Base-by-base conservation (phyloP, 768 basidiomycete species). In the Russula lepida region DNA sequence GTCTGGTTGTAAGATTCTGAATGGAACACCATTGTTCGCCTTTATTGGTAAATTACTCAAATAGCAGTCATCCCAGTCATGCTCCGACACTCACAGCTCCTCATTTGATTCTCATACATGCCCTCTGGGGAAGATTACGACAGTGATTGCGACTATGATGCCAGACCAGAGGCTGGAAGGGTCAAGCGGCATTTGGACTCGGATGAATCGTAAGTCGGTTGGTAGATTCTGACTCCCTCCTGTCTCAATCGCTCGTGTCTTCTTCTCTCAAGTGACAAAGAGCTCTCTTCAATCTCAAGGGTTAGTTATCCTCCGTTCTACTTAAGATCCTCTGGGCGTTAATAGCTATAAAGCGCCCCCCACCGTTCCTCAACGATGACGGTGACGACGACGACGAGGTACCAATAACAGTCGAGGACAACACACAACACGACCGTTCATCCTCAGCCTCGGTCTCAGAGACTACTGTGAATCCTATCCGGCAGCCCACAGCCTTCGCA, bases 101-200 rank as follows among this genome's bases (percentile, higher is more conserved):
- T n/a, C 32, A 56, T 50, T 12, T 9, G 39, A 17, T 56, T 43
- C n/a, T 32, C 21, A 27, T 13, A n/a, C 21, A 61, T 61, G 60
- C 48, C 54, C 23, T 56, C 60, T 47, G 52, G 30, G 21, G 58
- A 58, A 15, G 43, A 60, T 41, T 52, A 51, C 48, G 56, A 54
- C 9, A 65, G 64, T 37, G 64, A 65, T 44, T 63, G 64, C 37
- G 64, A 65, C 49, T 63, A 65, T 44, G 64, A 63, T 52, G 12
- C 57, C 21, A 58, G 41, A 46, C 64, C 64, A 0, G 64, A 65
- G 44, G 53, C 49, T 41, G 64, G 64, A 49, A 46, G 64, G 56
- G 2, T 28, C 11, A 65, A 55, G 49, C 56, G 19, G 12, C 43
- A 41, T 12, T 51, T 52, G 21, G 54, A 56, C 33, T 63, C 64